Evolutionary conservation across 305 asterid genomes (phyloP), one percentile per base, ranked within the genome.

Genomic region (Plantago coronopus): DNA sequence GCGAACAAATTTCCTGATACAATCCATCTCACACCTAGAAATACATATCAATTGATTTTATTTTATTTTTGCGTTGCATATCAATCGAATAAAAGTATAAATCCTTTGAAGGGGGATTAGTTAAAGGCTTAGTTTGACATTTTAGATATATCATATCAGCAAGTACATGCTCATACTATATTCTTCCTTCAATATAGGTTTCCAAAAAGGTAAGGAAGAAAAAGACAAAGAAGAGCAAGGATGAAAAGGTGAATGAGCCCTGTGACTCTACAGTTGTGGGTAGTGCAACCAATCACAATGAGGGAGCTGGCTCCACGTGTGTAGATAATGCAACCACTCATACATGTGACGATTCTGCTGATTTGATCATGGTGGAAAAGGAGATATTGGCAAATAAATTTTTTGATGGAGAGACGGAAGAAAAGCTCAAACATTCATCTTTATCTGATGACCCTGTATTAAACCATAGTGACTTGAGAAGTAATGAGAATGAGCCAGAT

Each of bases 191-290:
- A 61, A 48, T 66, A 67, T 71, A 91, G 99, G 97, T 89, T 63
- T 79, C 99, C 16, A 94, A 76, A 70, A 89, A 85, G 77, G 71
- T 70, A 31, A 87, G 95, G 79, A 87, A 78, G 82, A 89, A 73
- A 77, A 85, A 63, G 71, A 57, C 11, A 54, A 89, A 82, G 73
- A 75, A 76, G 57, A 67, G 60, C 70, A 78, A 72, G 73, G 72
- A 72, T 62, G 93, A 76, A 64, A 66, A 55, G 69, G 71, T 37
- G 70, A 42, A 58, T n/a, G 63, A 58, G 19, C 29, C 8, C 22
- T 50, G 51, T 21, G 50, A 31, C 22, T 42, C 63, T 43, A 58
- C 17, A 7, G 20, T 62, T 66, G 70, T 43, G 64, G 84, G 76
- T 61, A 62, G 59, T 22, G 74, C 47, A 34, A 65, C 68, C 59